Evolutionary conservation across 2,329 filamentous ascomycete genomes (phyloP), one percentile per base, ranked within the genome.

Genomic region (Rugonectria rugulosa): DNA sequence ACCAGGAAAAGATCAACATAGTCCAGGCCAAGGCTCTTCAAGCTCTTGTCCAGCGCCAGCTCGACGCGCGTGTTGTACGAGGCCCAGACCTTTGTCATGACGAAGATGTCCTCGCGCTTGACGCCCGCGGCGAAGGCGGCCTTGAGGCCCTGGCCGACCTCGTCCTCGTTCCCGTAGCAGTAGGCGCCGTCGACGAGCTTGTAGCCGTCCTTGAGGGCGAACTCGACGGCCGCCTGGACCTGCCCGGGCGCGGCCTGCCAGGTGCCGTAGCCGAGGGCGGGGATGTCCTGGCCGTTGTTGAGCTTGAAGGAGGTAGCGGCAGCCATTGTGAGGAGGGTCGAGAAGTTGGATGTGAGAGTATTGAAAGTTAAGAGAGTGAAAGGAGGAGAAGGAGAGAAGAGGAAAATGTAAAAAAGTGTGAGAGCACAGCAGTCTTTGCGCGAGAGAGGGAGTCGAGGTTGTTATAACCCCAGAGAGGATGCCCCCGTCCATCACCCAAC

Each of bases 51-150:
- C 29, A 95, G 80, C 29, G 83, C 86, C 66, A 88, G 77, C 74
- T 89, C 87, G 6, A 86, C 86, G 6, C 87, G 81, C 29, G 84
- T 85, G 73, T 89, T 88, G 77, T 90, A 93, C 45, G 89, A 91
- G 68, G 87, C 88, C 90, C 91, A 96, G 31, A 93, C 83, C 81
- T 96, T 96, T 68, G 88, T 91, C 50, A 91, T 90, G 56, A 96
- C 85, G 76, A 95, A 96, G 59, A 96, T 76, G 54, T 96, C 90
- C 71, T 89, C 84, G 58, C 91, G 84, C 81, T 88, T 89, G 66
- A 90, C 79, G 20, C 90, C 90, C 5, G 85, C 77, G 21, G 78
- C 80, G 68, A 94, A 86, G 24, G 89, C 91, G 52, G 90, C 87
- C 70, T 86, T 85, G 49, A 96, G 82, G 9, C 89, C 92, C 70